Conservation (phyloP, 495 filamentous ascomycete species). For the Aspergillus cristatus region DNA sequence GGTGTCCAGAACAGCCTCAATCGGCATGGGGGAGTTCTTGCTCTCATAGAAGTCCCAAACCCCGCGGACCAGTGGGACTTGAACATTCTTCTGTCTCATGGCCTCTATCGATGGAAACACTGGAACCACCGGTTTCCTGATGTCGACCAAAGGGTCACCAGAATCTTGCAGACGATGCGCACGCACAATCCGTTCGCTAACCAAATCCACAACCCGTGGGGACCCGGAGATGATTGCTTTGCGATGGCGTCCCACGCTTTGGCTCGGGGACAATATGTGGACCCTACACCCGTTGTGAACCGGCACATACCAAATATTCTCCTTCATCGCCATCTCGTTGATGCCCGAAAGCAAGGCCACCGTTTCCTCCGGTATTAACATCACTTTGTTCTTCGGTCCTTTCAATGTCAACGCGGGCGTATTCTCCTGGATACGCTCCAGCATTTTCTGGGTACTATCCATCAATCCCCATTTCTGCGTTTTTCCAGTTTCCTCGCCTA, state of each 20-base stretch:
- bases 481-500: background rate
- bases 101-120: constrained; percentile 18
- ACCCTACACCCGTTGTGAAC: constrained; percentile 33
- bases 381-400: constrained; percentile 16
- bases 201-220: constrained; percentile 20
- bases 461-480: background rate
- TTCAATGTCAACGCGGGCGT: constrained; percentile 5
- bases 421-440: constrained; percentile 15
- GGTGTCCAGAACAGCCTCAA: constrained; percentile 8
- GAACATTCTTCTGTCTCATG: constrained; percentile 9
- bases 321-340: constrained; percentile 14
- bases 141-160: constrained; percentile 22
- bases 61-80: constrained; percentile 23
- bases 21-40: background rate
- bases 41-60: constrained; percentile 17
- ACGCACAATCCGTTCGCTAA: constrained; percentile 16
- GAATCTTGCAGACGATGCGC: constrained; percentile 14
- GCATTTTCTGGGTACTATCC: constrained; percentile 9
- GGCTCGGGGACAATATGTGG: constrained; percentile 19
- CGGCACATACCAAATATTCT: constrained; percentile 32
- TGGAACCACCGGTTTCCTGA: constrained; percentile 22
- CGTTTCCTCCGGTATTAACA: constrained; percentile 32
- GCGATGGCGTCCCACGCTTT: constrained; percentile 26
- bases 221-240: constrained; percentile 30
- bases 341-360: constrained; percentile 26